These are phyloP conservation scores for Sequoiadendron giganteum DNA, from an alignment of 75 land plant species.

Conservation along the genomic window DNA sequence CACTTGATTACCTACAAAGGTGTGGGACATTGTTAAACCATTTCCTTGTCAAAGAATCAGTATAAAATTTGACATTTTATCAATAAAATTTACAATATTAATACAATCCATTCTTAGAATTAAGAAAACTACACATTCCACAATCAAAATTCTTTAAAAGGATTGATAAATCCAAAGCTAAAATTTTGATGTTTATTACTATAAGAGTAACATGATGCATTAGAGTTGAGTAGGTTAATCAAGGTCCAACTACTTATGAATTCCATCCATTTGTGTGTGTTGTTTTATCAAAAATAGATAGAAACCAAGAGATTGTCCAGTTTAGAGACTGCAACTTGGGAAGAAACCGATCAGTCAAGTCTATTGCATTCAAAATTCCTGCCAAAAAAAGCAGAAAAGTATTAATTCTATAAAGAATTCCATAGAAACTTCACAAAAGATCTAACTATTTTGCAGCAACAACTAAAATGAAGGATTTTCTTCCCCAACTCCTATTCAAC, in stretches of 20 bases:
- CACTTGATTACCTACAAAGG: not conserved
- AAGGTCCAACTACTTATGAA: not conserved
- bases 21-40: not conserved
- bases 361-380: conserved; percentile 97
- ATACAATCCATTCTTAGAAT: not conserved
- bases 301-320: conserved; percentile 46
- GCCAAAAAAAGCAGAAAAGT: conserved; percentile 18
- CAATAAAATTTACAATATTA: not conserved
- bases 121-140: not conserved
- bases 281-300: not conserved
- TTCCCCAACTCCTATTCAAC: not conserved
- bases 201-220: not conserved
- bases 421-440: not conserved
- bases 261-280: not conserved
- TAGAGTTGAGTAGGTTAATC: not conserved
- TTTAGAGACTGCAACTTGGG: conserved; percentile 81
- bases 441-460: not conserved
- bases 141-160: not conserved
- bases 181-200: not conserved
- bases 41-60: not conserved
- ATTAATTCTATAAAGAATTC: not conserved
- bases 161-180: not conserved
- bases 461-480: not conserved
- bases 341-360: conserved; percentile 92
- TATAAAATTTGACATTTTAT: not conserved